Conservation (phyloP, 1,284 basidiomycete species). For the Papiliotrema flavescens region DNA sequence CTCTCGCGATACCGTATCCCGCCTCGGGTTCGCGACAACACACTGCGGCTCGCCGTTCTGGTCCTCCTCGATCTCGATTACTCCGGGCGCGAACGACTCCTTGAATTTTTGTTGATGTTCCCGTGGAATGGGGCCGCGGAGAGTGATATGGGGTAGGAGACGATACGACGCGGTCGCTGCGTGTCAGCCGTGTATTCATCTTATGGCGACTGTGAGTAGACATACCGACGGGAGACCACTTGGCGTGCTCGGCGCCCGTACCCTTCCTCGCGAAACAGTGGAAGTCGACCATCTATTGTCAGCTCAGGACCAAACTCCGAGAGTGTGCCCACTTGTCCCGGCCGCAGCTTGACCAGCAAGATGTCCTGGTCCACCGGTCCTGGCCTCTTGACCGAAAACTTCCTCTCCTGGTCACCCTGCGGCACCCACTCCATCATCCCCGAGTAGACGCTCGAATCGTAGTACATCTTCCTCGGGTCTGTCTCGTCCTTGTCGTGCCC, state of each 20-base stretch:
- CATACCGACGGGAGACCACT: conserved; percentile 93
- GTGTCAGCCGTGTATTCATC: background rate
- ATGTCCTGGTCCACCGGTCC: conserved; percentile 68
- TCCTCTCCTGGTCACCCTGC: conserved; percentile 72
- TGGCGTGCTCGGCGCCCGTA: conserved; percentile 94
- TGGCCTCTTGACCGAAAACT: conserved; percentile 40
- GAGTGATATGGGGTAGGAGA: conserved; percentile 79
- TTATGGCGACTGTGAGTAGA: conserved; percentile 11
- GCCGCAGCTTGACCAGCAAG: conserved; percentile 88
- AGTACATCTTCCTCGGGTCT: conserved; percentile 64
- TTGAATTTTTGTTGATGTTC: conserved; percentile 70
- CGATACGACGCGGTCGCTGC: conserved; percentile 92
- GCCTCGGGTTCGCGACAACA: conserved; percentile 62
- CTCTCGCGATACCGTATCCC: conserved; percentile 89
- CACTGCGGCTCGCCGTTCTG: conserved; percentile 50
- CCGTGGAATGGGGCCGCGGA: conserved; percentile 65
- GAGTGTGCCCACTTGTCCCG: conserved; percentile 56
- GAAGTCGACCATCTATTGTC: conserved; percentile 59
- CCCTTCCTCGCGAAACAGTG: conserved; percentile 81
- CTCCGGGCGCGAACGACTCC: conserved; percentile 83
- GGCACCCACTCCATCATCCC: conserved; percentile 77
- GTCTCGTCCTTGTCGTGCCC: conserved; percentile 57
- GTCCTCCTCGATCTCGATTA: conserved; percentile 66
- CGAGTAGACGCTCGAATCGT: conserved; percentile 66
- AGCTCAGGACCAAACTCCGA: background rate